Percentiles rank a stretch among this genome's conserved stretches.
Conservation (phyloP, 148 eudicot genomes). For the Vaccinium vitisidaea region DNA sequence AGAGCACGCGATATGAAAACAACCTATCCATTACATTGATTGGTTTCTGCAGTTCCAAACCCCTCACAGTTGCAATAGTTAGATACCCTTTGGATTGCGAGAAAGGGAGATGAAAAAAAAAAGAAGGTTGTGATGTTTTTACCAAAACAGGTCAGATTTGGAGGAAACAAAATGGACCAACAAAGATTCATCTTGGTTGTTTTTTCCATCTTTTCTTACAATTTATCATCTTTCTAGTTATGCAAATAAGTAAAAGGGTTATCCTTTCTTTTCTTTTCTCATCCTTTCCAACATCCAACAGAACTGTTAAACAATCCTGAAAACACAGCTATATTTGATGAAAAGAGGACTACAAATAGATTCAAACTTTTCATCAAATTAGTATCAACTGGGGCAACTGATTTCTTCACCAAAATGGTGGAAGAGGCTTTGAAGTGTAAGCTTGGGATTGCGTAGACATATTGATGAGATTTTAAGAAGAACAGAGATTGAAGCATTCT, state of each 20-base stretch:
- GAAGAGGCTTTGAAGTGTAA: not conserved
- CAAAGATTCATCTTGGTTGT: not conserved
- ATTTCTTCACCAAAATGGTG: not conserved
- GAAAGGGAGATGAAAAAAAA: not conserved
- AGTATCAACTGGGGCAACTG: not conserved
- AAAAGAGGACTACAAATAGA: not conserved
- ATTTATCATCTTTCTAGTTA: not conserved
- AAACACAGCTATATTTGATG: not conserved
- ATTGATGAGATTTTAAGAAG: not conserved
- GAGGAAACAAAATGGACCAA: not conserved
- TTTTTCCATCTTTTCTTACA: not conserved
- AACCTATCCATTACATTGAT: not conserved
- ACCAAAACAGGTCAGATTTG: not conserved
- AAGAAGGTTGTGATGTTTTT: not conserved
- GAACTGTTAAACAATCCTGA: not conserved
- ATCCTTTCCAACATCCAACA: not conserved
- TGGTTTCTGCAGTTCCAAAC: not conserved
- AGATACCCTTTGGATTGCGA: not conserved
- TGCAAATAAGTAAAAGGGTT: not conserved
- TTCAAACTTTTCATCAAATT: not conserved
- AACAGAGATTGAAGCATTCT: not conserved
- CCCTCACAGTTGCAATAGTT: not conserved
- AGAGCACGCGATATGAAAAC: not conserved
- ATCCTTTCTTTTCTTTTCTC: not conserved
- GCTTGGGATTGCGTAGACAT: not conserved